Percentiles rank a stretch among this genome's conserved stretches.
Conservation (phyloP, 1,284 basidiomycete genomes). For the Sparassis latifolia region DNA sequence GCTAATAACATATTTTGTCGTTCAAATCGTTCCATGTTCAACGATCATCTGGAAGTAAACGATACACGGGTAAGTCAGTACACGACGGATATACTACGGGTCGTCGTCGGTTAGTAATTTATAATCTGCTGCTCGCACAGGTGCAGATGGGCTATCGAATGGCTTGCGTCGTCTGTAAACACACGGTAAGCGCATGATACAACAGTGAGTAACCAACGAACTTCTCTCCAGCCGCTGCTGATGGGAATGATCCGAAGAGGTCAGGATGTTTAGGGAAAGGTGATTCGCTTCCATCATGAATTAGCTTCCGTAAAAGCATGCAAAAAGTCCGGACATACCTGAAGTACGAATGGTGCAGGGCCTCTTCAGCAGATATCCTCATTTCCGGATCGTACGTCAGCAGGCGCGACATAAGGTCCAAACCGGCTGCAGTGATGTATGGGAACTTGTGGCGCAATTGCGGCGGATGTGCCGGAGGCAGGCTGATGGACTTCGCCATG, state of each 20-base stretch:
- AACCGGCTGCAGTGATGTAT: conserved; percentile 75
- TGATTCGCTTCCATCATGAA: conserved; percentile 59
- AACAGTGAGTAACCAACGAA: conserved; percentile 31
- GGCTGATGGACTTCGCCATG: conserved; percentile 71
- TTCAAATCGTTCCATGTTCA: too few species aligned
- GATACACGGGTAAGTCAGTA: too few species aligned
- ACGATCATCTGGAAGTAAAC: too few species aligned
- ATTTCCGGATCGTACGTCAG: conserved; percentile 86
- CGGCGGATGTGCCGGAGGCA: conserved; percentile 71
- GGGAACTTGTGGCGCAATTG: conserved; percentile 76
- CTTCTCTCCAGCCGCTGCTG: conserved; percentile 95
- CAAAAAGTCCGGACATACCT: conserved; percentile 43
- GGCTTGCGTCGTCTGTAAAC: conserved; percentile 59
- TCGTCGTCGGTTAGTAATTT: conserved; percentile 46
- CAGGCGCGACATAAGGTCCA: conserved; percentile 80
- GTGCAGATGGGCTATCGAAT: conserved; percentile 74
- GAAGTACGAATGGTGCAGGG: conserved; percentile 89
- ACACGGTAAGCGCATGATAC: not conserved
- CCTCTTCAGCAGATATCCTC: conserved; percentile 84
- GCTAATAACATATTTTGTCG: too few species aligned
- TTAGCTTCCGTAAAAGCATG: too few species aligned
- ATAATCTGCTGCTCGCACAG: conserved; percentile 57
- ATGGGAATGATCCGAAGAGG: conserved; percentile 94
- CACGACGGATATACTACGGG: conserved; percentile 6
- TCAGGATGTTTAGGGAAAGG: conserved; percentile 97